phyloP scores from a whole-genome alignment of 2,329 filamentous ascomycete species.

The Botryotinia narcissicola region DNA sequence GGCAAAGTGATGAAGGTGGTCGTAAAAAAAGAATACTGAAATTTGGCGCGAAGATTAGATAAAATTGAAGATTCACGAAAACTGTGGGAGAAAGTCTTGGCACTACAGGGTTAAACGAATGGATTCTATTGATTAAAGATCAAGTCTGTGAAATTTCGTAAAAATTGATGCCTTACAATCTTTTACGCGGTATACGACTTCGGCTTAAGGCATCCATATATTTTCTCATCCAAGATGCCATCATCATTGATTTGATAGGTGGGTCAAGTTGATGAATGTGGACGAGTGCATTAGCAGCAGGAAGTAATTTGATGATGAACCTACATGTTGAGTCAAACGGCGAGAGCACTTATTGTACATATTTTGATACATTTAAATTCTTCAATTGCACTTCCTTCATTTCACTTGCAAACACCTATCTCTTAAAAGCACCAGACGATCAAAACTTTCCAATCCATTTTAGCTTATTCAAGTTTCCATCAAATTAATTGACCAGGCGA shows the following conservation, averaged over 20 bases:
- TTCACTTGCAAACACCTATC: neutral
- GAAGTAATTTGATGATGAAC: neutral
- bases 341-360: conserved; percentile 16
- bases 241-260: conserved; percentile 17
- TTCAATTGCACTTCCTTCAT: neutral
- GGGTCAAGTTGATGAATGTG: neutral
- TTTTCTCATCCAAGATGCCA: neutral
- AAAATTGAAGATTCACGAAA: conserved; percentile 13
- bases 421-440: neutral
- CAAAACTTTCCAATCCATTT: neutral
- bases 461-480: neutral
- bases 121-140: conserved; percentile 17
- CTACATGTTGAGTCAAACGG: conserved; percentile 26
- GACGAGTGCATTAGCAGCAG: neutral
- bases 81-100: conserved; percentile 31
- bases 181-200: neutral
- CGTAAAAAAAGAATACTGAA: conserved; percentile 17
- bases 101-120: conserved; percentile 23
- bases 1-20: conserved; percentile 75
- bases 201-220: neutral
- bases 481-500: neutral
- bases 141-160: neutral
- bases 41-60: neutral
- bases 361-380: neutral
- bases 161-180: neutral